Evolutionary conservation across 177 flowering plant species (phyloP).

Genomic region (Vitis hybrid): DNA sequence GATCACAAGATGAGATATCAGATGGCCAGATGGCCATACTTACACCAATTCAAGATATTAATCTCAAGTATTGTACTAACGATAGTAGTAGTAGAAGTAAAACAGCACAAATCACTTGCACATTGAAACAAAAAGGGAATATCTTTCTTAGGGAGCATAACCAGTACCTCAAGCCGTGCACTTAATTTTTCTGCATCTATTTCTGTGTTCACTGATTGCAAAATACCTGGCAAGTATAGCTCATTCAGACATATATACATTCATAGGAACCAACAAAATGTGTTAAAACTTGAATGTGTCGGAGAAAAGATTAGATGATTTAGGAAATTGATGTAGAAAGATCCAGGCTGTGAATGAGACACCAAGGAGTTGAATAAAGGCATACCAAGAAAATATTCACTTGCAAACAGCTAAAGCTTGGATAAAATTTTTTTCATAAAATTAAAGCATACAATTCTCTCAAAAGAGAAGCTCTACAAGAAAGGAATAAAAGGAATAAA

Average conservation of each 20-base stretch:
- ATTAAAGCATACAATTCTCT: too few species aligned
- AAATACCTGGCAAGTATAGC: slow-evolving; percentile 31
- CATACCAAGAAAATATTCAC: too few species aligned
- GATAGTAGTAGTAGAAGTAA: too few species aligned
- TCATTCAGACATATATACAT: background rate
- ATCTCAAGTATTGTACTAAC: too few species aligned
- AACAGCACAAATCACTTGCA: background rate
- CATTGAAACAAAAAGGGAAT: background rate
- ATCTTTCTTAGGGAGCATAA: background rate
- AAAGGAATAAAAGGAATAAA: too few species aligned
- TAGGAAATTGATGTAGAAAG: background rate
- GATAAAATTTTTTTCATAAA: too few species aligned
- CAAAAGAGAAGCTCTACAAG: too few species aligned
- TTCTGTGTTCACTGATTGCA: slow-evolving; percentile 26
- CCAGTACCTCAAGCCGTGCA: slow-evolving; percentile 50
- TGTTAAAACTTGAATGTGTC: background rate
- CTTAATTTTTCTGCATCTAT: slow-evolving; percentile 35
- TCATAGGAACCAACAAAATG: background rate
- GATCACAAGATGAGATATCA: too few species aligned
- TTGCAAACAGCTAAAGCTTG: too few species aligned
- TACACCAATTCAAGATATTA: too few species aligned
- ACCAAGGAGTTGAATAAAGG: too few species aligned
- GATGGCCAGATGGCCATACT: too few species aligned
- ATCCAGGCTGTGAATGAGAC: background rate
- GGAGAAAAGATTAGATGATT: background rate